These are phyloP conservation scores for Gossypium mustelinum DNA, from an alignment of 345 rosid species.

Conservation along the genomic window DNA sequence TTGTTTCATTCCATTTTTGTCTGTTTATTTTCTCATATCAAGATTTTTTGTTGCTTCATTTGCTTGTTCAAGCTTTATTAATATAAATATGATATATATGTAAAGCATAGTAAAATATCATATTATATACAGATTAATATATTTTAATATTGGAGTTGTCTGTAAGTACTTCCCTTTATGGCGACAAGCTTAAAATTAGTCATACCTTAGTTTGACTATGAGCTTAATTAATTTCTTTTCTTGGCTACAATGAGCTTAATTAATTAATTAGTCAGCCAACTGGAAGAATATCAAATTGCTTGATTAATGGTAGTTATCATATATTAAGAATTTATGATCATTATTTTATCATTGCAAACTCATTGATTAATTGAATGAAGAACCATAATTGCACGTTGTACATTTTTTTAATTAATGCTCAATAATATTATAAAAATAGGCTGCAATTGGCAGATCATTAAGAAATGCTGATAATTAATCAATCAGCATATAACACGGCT, in stretches of 20 bases:
- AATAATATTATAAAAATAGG: neutral
- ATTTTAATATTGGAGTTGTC: too few relatives aligned
- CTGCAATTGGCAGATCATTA: neutral
- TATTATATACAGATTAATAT: too few relatives aligned
- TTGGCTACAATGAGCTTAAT: neutral
- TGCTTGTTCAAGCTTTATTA: neutral
- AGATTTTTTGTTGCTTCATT: neutral
- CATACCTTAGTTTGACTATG: neutral
- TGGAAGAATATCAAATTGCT: neutral
- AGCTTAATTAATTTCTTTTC: neutral
- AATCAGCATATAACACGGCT: neutral
- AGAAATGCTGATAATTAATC: neutral
- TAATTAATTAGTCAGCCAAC: neutral
- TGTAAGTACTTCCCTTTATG: neutral
- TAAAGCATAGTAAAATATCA: too few relatives aligned
- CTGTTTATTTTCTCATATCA: neutral
- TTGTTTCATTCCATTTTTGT: neutral
- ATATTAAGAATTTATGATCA: neutral
- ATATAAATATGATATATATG: too few relatives aligned
- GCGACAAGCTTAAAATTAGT: neutral
- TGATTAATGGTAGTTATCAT: neutral
- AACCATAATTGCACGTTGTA: conserved; percentile 2
- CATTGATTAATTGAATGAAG: conserved; percentile 19
- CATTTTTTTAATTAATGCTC: neutral
- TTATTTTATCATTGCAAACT: conserved; percentile 2